These are phyloP conservation scores for Calocybe cyanea DNA, from an alignment of 768 basidiomycete genomes.

Conservation along the genomic window DNA sequence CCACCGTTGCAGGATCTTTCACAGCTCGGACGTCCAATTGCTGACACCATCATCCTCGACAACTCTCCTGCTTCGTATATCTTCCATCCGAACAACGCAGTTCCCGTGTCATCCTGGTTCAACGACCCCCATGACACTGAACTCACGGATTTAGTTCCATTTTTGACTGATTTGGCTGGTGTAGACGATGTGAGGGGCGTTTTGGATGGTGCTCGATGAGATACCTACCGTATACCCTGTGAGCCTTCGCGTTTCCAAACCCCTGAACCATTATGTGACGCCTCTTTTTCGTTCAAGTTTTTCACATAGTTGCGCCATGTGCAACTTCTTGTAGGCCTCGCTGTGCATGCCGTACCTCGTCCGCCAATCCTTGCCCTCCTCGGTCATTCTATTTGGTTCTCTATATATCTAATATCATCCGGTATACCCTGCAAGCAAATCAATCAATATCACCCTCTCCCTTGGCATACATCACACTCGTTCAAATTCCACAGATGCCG, in stretches of 20 bases:
- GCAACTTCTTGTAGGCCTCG: not conserved
- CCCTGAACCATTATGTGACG: no score
- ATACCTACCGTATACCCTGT: not conserved
- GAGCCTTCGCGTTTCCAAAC: no score
- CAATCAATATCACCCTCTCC: conserved; percentile 15
- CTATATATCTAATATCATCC: conserved; percentile 17
- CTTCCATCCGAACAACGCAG: conserved; percentile 98
- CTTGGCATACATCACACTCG: no score
- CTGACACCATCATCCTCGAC: conserved; percentile 95
- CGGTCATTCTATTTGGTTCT: conserved; percentile 16
- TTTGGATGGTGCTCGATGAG: conserved; percentile 77
- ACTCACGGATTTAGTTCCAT: conserved; percentile 91
- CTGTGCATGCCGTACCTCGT: conserved; percentile 2
- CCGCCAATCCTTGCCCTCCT: conserved; percentile 7
- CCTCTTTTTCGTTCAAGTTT: no score
- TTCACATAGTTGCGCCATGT: conserved; percentile 2
- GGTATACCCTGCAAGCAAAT: conserved; percentile 26
- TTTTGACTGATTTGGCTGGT: conserved; percentile 80
- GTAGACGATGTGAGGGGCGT: conserved; percentile 92
- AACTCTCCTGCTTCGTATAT: conserved; percentile 99
- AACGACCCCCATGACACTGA: conserved; percentile 99
- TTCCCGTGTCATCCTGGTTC: conserved; percentile 99
- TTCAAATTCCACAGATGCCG: no score
- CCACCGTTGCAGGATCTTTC: conserved; percentile 76
- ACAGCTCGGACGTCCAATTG: conserved; percentile 91